Base-by-base conservation (phyloP, 202 grass and related monocot genomes). In the Digitaria exilis region DNA sequence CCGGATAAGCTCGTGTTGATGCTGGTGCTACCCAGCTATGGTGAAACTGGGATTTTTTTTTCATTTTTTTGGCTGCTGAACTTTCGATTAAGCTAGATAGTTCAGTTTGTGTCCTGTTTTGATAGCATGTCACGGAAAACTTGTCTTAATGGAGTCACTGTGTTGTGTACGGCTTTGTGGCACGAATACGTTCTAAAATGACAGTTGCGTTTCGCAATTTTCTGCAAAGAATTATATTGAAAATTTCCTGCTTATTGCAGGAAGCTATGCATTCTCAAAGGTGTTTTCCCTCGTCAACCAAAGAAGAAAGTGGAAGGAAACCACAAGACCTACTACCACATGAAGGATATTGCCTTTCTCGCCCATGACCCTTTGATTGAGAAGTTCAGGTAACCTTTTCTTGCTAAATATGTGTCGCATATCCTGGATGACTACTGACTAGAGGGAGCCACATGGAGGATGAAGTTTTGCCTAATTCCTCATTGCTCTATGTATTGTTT, bases 201-300 rank as follows among this genome's bases (percentile, higher is more conserved):
- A 1, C 17, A 30, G 6, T 14, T 35, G 50, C 22, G 34, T 9
- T 34, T 52, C 39, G 18, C 12, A 15, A 64, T 51, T 25, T 34
- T 31, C 8, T 29, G 19, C 7, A 24, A 28, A 46, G 6, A 26
- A 42, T 16, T 19, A 14, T 74, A 3, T 24, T 85, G 21, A 73
- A 7, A 48, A 19, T 55, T 60, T 26, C 5, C 35, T 50, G 65
- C 52, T 69, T 42, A 5, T 49, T 79, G 21, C 85, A 99, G 96
- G 89, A 99, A 87, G 66, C 69, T 99, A 99, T 99, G 96, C 86
- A 99, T 99, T 54, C 91, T 99, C 80, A 99, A 96, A 74, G 96
- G 96, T 0, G 89, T 96, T 25, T 95, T 92, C 48, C 93, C 93
- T 14, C 83, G 91, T 25, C 91, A 89, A 51, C 96, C 89, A 0